These are phyloP conservation scores for Hibiscus trionum DNA, from an alignment of 345 rosid species.

Conservation along the genomic window DNA sequence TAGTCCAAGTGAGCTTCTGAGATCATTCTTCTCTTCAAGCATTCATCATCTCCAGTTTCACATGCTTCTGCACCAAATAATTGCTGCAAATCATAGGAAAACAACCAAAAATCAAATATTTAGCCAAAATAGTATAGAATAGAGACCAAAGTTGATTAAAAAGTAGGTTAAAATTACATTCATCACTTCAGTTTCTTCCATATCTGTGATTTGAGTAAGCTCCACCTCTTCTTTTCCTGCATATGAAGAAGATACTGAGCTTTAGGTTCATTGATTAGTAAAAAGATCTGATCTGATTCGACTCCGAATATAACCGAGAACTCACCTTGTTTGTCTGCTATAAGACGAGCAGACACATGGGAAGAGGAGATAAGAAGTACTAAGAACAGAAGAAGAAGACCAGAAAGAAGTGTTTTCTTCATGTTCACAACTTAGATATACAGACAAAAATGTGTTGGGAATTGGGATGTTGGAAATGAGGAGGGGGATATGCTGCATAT, in stretches of 20 bases:
- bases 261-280: neutral
- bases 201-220: constrained; percentile 16
- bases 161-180: constrained; percentile 20
- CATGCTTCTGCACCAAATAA: constrained; percentile 53
- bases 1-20: constrained; percentile 85
- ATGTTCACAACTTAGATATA: constrained; percentile 19
- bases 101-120: neutral
- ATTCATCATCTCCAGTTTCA: constrained; percentile 47
- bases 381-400: constrained; percentile 30
- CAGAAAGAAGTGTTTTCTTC: constrained; percentile 35
- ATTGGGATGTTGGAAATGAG: constrained; percentile 1
- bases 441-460: neutral
- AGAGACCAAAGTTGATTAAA: constrained; percentile 1
- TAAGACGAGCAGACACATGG: constrained; percentile 26
- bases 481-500: constrained; percentile 9
- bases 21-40: constrained; percentile 47
- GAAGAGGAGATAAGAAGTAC: constrained; percentile 24
- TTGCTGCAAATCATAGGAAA: constrained; percentile 17
- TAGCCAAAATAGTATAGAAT: neutral
- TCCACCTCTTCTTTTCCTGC: constrained; percentile 28
- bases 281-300: no score
- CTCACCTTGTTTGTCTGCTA: constrained; percentile 24
- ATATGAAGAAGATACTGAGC: neutral
- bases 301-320: no score
- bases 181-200: constrained; percentile 21